These are phyloP conservation scores for Tinospora cordifolia DNA, from an alignment of 164 flowering plant species.

Conservation along the genomic window DNA sequence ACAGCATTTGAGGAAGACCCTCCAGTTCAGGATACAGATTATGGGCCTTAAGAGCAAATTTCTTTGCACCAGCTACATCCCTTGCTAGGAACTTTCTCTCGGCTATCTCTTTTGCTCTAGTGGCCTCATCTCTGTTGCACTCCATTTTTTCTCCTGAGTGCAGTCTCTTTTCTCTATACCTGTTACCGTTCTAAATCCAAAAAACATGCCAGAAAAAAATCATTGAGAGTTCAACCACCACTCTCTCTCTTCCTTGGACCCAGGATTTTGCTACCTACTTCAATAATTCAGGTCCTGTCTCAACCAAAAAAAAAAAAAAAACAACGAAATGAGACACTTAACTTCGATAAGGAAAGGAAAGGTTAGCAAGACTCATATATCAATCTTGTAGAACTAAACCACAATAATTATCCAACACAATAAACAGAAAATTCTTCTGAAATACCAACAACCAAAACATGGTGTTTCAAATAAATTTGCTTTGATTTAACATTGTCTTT, in stretches of 20 bases:
- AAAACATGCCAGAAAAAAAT: not conserved
- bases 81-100: slow-evolving; percentile 53
- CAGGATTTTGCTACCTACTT: slow-evolving; percentile 6
- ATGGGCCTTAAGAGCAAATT: slow-evolving; percentile 70
- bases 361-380: not conserved
- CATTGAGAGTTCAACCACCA: slow-evolving; percentile 19
- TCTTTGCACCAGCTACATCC: slow-evolving; percentile 60
- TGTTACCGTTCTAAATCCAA: not conserved
- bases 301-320: not conserved
- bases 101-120: slow-evolving; percentile 63
- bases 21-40: slow-evolving; percentile 61
- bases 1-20: slow-evolving; percentile 60
- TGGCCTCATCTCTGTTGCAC: slow-evolving; percentile 78
- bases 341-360: slow-evolving; percentile 1
- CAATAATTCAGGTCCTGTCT: not conserved
- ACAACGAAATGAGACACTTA: not conserved
- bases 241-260: slow-evolving; percentile 9
- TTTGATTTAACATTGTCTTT: too few species aligned
- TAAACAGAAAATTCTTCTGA: not conserved
- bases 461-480: too few species aligned
- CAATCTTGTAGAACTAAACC: not conserved
- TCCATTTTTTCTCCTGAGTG: slow-evolving; percentile 38
- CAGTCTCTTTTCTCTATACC: not conserved
- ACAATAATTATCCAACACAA: not conserved
- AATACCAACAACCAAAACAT: not conserved